Percentiles rank a stretch among this genome's conserved stretches.
phyloP scores from a whole-genome alignment of 2,329 filamentous ascomycete genomes.

The Exophiala aquamarina region DNA sequence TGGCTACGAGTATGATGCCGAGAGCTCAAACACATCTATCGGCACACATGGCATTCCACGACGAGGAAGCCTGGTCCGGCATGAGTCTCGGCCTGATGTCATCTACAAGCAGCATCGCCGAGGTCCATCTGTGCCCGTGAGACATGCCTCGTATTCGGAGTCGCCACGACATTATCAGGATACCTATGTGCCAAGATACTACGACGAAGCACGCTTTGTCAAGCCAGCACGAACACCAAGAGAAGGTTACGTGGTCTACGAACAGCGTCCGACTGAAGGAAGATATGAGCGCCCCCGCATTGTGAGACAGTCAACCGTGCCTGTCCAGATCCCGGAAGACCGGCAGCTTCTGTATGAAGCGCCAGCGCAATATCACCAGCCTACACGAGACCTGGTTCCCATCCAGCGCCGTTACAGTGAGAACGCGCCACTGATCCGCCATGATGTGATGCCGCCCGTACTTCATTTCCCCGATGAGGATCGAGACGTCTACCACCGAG shows the following conservation, averaged over 20 bases:
- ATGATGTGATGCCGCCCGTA: conserved; percentile 7
- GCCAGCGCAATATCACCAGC: not conserved
- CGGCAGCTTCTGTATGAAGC: conserved; percentile 15
- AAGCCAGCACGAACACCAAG: conserved; percentile 9
- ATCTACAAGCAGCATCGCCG: conserved; percentile 21
- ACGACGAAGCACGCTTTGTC: conserved; percentile 13
- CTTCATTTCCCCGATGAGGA: conserved; percentile 14
- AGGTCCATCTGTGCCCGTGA: conserved; percentile 7
- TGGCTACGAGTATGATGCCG: conserved; percentile 17
- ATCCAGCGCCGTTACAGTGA: conserved; percentile 4
- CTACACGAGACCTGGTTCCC: conserved; percentile 9
- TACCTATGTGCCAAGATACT: conserved; percentile 1
- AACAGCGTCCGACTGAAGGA: conserved; percentile 5
- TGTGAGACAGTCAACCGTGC: conserved; percentile 9
- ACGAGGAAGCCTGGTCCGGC: conserved; percentile 19
- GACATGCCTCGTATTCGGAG: conserved; percentile 17
- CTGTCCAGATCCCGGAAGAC: conserved; percentile 16
- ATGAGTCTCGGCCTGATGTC: conserved; percentile 9
- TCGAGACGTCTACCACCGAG: conserved; percentile 9
- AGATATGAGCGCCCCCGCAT: conserved; percentile 18
- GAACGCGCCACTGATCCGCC: not conserved
- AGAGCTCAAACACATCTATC: conserved; percentile 22
- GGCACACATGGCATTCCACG: conserved; percentile 18
- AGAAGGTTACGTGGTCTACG: conserved; percentile 9
- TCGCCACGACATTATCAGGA: not conserved